Conservation (phyloP, 2,329 filamentous ascomycete species). For the Diaporthe australafricana region DNA sequence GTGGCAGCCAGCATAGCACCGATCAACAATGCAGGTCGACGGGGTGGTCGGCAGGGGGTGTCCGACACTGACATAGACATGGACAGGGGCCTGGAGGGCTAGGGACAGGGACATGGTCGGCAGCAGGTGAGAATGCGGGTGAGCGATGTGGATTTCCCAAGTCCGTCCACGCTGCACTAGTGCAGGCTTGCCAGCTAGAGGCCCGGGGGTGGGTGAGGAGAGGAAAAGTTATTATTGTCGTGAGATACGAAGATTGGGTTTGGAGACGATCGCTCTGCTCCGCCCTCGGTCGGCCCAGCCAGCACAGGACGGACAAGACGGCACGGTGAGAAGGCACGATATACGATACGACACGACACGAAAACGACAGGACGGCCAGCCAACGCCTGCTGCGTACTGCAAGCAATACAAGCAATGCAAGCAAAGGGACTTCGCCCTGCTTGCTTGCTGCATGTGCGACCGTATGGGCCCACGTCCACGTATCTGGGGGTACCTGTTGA, state of each 20-base stretch:
- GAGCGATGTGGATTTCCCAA: neutral
- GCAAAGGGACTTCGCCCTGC: constrained; percentile 3
- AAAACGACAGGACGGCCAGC: neutral
- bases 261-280: neutral
- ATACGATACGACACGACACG: neutral
- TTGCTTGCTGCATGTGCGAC: neutral
- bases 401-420: neutral
- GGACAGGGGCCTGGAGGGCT: neutral
- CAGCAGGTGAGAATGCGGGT: neutral
- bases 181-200: neutral
- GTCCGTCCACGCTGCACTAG: too few species aligned
- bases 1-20: constrained; percentile 6
- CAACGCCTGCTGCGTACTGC: too few species aligned
- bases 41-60: neutral
- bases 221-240: neutral
- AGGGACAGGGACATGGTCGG: constrained; percentile 7
- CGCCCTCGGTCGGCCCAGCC: neutral
- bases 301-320: neutral
- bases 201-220: neutral
- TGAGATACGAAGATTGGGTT: neutral
- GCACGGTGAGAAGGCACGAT: neutral
- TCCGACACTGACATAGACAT: neutral
- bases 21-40: constrained; percentile 25
- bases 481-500: neutral
- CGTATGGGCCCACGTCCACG: constrained; percentile 1